Evolutionary conservation across 106 monocot genomes (phyloP).

Genomic region (Amphibolis antarctica): DNA sequence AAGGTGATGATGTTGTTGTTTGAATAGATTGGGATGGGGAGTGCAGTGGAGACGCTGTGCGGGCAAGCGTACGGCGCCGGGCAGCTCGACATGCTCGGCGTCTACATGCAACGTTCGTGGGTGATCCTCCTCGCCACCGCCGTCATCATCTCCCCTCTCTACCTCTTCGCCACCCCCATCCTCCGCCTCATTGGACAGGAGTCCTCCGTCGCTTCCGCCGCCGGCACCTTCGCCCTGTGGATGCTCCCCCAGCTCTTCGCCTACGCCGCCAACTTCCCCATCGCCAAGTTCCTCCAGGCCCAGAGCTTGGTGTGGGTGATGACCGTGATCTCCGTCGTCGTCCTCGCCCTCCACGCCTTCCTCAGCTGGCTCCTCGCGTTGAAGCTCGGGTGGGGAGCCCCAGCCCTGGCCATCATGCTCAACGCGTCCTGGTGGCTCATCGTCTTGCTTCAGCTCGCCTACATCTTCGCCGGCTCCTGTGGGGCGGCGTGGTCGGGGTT

Average conservation of each 20-base stretch:
- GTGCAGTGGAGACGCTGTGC: too few species aligned
- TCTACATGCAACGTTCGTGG: too few species aligned
- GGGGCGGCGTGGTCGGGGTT: conserved; percentile 5
- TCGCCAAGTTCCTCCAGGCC: conserved; percentile 8
- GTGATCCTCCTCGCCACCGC: conserved; percentile 7
- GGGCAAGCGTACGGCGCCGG: too few species aligned
- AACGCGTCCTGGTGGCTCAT: conserved; percentile 6
- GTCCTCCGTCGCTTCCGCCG: not conserved
- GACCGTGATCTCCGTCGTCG: not conserved
- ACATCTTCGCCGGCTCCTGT: conserved; percentile 3
- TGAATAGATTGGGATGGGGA: too few species aligned
- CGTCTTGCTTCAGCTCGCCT: not conserved
- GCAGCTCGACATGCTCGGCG: too few species aligned
- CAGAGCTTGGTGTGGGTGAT: not conserved
- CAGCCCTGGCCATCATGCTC: not conserved
- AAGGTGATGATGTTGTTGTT: too few species aligned
- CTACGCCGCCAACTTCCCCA: conserved; percentile 7
- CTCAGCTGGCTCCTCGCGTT: conserved; percentile 2
- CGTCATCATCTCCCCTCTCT: conserved; percentile 2
- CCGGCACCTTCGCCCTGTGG: conserved; percentile 1
- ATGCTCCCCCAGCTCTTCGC: conserved; percentile 5
- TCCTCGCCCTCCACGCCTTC: not conserved
- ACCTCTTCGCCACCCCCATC: conserved; percentile 12
- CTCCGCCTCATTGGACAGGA: conserved; percentile 6
- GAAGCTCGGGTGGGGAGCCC: conserved; percentile 3